A percentile compares a stretch with the other conserved stretches of the same genome.
phyloP scores from a whole-genome alignment of 352 stramenopile species.

The Globisporangium takayamanum region DNA sequence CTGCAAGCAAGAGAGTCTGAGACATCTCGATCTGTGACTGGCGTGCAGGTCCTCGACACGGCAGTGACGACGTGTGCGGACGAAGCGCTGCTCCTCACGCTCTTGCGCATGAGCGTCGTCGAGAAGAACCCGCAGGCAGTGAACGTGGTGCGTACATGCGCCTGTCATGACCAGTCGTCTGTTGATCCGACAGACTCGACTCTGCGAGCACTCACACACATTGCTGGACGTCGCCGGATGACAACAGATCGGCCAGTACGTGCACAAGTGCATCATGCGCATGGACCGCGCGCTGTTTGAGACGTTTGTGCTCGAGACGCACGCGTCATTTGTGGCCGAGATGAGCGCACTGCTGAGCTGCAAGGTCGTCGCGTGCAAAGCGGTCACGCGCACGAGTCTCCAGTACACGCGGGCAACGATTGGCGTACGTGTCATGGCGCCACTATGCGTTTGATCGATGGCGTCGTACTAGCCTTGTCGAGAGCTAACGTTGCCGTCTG shows the following conservation, averaged over 20 bases:
- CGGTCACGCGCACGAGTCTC: conserved; percentile 36
- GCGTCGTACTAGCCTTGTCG: too few relatives aligned
- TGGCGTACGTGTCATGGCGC: conserved; percentile 24
- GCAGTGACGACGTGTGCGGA: conserved; percentile 18
- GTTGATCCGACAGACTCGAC: too few relatives aligned
- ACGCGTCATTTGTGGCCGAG: conserved; percentile 43
- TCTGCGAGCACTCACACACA: too few relatives aligned
- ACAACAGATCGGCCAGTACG: conserved; percentile 28
- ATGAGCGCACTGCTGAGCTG: conserved; percentile 56
- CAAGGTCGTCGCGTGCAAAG: conserved; percentile 68
- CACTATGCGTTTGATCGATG: neutral
- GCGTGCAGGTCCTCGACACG: conserved; percentile 32
- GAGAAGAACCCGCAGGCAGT: conserved; percentile 50
- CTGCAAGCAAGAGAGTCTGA: neutral
- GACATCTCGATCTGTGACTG: neutral
- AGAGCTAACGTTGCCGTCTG: neutral
- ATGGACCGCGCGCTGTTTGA: conserved; percentile 37
- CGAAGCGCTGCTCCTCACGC: conserved; percentile 25
- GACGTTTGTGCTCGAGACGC: conserved; percentile 33
- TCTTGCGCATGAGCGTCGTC: conserved; percentile 22
- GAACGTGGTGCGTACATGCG: conserved; percentile 28
- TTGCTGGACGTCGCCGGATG: too few relatives aligned
- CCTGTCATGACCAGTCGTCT: neutral
- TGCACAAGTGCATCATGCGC: conserved; percentile 39
- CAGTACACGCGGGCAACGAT: conserved; percentile 40